Conservation (phyloP, 148 eudicot genomes). For the Cornus florida region DNA sequence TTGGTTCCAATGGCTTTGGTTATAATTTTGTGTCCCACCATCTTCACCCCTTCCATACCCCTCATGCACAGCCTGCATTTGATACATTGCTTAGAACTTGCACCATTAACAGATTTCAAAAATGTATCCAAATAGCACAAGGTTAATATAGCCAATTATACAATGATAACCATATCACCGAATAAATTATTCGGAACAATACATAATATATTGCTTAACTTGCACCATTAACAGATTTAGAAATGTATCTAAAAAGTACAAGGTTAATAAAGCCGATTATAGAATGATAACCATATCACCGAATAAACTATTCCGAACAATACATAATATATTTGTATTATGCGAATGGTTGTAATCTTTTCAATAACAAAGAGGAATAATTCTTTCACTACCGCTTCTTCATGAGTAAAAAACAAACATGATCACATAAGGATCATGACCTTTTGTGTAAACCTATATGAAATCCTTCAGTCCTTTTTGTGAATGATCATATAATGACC, state of each 20-base stretch:
- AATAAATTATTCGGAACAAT: background rate
- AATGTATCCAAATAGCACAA: background rate
- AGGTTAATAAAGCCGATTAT: background rate
- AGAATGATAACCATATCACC: background rate
- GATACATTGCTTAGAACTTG: background rate
- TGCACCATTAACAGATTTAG: background rate
- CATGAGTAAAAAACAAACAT: too few relatives aligned
- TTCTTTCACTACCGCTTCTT: too few relatives aligned
- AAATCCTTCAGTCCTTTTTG: background rate
- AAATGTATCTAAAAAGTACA: background rate
- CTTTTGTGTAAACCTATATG: too few relatives aligned
- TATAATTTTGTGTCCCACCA: constrained; percentile 18
- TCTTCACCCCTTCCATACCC: constrained; percentile 34
- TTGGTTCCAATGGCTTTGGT: constrained; percentile 26
- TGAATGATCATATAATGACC: background rate
- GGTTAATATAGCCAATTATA: background rate
- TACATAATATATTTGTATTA: background rate
- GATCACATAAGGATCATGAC: too few relatives aligned
- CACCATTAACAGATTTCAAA: background rate
- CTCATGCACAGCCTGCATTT: constrained; percentile 36
- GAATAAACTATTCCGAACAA: background rate
- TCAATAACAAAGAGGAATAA: background rate
- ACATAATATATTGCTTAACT: background rate
- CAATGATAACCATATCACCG: background rate
- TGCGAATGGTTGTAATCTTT: background rate